phyloP scores from a whole-genome alignment of 2,329 filamentous ascomycete genomes.

The Colletotrichum euphorbiae region DNA sequence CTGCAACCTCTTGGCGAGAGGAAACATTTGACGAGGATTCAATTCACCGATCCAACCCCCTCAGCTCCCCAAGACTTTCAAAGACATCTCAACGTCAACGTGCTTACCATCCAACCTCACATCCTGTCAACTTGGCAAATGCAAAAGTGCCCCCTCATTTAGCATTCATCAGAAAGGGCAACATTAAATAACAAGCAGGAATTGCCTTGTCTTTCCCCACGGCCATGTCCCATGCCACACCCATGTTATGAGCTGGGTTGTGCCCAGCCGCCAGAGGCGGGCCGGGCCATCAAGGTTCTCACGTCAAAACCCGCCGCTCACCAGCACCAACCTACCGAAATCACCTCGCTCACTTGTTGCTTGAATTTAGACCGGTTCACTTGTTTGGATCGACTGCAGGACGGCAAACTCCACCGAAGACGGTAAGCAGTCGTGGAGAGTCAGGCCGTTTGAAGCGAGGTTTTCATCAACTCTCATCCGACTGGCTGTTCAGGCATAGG shows the following conservation, averaged over 20 bases:
- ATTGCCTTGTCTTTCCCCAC: background rate
- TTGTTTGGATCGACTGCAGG: no score
- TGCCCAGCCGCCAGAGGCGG: slow-evolving; percentile 29
- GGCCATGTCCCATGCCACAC: background rate
- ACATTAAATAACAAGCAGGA: background rate
- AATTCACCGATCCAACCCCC: background rate
- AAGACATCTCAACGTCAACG: slow-evolving; percentile 23
- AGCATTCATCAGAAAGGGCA: background rate
- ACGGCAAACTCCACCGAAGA: no score
- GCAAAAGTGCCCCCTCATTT: background rate
- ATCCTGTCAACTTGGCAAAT: slow-evolving; percentile 7
- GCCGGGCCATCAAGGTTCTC: slow-evolving; percentile 38
- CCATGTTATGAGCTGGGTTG: background rate
- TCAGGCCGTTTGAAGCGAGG: no score
- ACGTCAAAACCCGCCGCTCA: background rate
- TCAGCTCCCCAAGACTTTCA: slow-evolving; percentile 22
- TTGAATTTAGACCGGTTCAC: no score
- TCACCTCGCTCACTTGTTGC: no score
- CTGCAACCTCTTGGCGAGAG: slow-evolving; percentile 8
- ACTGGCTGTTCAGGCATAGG: no score
- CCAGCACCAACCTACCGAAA: no score
- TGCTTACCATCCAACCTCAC: background rate
- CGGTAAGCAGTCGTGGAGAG: no score
- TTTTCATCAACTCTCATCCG: no score
- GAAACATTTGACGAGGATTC: slow-evolving; percentile 4